Evolutionary conservation across 768 basidiomycete species (phyloP).

Genomic region (Leccinum incarnatum): DNA sequence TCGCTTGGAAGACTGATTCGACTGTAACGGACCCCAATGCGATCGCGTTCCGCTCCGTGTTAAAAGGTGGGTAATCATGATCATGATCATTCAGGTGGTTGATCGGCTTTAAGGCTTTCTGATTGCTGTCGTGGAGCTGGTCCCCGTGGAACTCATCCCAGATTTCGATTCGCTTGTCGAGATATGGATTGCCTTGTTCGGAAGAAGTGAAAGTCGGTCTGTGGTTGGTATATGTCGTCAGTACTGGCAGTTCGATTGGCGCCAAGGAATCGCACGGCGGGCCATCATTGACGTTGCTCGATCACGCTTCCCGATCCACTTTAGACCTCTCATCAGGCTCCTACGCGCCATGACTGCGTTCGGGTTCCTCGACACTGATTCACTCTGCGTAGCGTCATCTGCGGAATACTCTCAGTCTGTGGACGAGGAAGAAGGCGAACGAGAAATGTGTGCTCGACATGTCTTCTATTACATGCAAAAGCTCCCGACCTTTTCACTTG

Average conservation of each 20-base stretch:
- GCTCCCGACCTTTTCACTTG: conserved; percentile 72
- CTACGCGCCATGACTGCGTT: conserved; percentile 74
- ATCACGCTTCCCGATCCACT: conserved; percentile 79
- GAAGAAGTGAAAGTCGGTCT: conserved; percentile 61
- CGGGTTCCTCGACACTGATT: conserved; percentile 75
- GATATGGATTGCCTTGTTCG: conserved; percentile 78
- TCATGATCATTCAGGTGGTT: neutral
- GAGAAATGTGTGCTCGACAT: conserved; percentile 59
- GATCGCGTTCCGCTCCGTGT: conserved; percentile 73
- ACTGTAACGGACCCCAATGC: conserved; percentile 73
- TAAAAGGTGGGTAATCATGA: conserved; percentile 62
- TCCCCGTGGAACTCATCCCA: conserved; percentile 73
- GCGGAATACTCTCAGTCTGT: conserved; percentile 44
- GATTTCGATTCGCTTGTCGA: conserved; percentile 70
- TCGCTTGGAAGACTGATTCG: conserved; percentile 68
- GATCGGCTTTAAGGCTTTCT: conserved; percentile 56
- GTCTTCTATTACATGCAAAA: conserved; percentile 76
- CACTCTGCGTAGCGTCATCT: conserved; percentile 46
- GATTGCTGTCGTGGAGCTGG: conserved; percentile 68
- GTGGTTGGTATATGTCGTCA: conserved; percentile 71
- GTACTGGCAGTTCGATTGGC: conserved; percentile 81
- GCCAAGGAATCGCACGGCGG: conserved; percentile 61
- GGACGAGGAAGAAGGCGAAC: conserved; percentile 42
- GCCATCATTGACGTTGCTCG: conserved; percentile 82
- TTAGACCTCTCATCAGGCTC: conserved; percentile 64